phyloP scores from a whole-genome alignment of 1,284 basidiomycete species.

The Fomes fomentarius region DNA sequence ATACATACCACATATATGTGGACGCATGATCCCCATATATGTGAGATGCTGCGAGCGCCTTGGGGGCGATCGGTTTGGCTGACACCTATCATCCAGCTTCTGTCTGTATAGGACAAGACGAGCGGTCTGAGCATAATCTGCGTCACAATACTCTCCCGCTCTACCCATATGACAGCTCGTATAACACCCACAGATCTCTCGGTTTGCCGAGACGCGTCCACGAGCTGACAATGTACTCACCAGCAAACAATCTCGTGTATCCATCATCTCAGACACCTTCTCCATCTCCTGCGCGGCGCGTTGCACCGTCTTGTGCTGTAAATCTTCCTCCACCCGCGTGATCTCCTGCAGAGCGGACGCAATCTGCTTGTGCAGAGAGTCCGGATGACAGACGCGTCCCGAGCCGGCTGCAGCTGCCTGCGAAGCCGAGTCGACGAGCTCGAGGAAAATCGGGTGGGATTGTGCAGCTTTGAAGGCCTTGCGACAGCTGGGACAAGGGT shows the following conservation, averaged over 20 bases:
- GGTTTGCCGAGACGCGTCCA: too few species aligned
- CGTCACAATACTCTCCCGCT: too few species aligned
- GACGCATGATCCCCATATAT: too few species aligned
- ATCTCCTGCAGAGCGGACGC: constrained; percentile 3
- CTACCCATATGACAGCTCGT: too few species aligned
- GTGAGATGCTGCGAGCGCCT: too few species aligned
- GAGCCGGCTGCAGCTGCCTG: neutral
- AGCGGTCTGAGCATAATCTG: too few species aligned
- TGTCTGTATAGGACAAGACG: too few species aligned
- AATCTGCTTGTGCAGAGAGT: constrained; percentile 11
- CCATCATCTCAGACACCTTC: constrained; percentile 15
- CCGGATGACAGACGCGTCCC: constrained; percentile 1
- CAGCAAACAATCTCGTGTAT: constrained; percentile 10
- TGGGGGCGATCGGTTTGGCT: too few species aligned
- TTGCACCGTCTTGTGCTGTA: constrained; percentile 13
- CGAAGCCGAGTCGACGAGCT: constrained; percentile 2
- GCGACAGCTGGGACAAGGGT: constrained; percentile 18
- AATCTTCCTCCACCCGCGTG: constrained; percentile 4
- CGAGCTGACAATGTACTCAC: too few species aligned
- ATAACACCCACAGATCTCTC: too few species aligned
- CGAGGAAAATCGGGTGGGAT: constrained; percentile 15
- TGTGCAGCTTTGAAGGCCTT: constrained; percentile 1
- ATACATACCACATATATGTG: too few species aligned
- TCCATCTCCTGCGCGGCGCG: constrained; percentile 16
- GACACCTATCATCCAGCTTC: too few species aligned